Conservation (phyloP, 2,329 filamentous ascomycete species). For the Ophiostoma perfectum region DNA sequence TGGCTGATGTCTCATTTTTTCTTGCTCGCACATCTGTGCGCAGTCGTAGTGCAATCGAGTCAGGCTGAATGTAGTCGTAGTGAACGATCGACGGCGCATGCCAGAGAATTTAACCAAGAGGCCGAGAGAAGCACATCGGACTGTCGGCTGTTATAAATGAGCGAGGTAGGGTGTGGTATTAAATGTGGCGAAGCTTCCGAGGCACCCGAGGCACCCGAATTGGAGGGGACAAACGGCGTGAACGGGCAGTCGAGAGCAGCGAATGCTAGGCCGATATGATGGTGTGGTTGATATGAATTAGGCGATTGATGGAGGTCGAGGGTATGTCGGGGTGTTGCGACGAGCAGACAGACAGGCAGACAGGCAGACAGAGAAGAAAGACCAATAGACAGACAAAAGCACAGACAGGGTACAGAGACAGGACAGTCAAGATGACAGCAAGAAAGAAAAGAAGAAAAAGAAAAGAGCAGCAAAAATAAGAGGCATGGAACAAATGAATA, state of each 20-base stretch:
- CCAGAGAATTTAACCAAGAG: too few species aligned
- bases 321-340: not conserved
- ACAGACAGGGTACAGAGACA: not conserved
- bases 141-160: not conserved
- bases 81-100: not conserved
- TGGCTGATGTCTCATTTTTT: not conserved
- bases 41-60: not conserved
- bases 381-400: not conserved
- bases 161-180: not conserved
- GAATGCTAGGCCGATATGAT: too few species aligned
- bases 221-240: too few species aligned
- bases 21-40: not conserved
- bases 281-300: too few species aligned
- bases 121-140: too few species aligned
- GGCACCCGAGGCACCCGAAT: not conserved
- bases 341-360: constrained; percentile 2
- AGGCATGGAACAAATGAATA: not conserved
- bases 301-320: not conserved
- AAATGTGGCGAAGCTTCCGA: not conserved
- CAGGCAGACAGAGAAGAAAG: not conserved
- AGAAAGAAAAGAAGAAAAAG: not conserved
- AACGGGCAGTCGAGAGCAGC: not conserved
- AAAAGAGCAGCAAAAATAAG: not conserved
- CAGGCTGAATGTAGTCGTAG: not conserved
- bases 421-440: not conserved